Evolutionary conservation across 78 protist species (phyloP), one percentile per base, ranked within the genome.

Genomic region (Salpingoeca rosetta): DNA sequence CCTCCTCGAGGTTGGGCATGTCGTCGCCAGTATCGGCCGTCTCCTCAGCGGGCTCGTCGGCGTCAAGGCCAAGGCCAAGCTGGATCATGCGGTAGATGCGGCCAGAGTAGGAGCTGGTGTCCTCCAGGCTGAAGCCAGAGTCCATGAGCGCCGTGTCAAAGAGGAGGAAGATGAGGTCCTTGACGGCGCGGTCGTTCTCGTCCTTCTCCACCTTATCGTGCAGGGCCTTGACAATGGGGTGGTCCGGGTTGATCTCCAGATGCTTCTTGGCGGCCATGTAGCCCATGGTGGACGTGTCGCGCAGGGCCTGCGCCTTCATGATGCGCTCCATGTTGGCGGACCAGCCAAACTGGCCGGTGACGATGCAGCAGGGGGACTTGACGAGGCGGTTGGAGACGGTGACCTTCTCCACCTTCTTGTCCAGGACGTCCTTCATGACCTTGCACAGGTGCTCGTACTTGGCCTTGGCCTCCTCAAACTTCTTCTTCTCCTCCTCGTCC

Each of bases 231-330:
- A 99, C 87, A 90, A 98, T 97, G 65, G 96, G 86, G 93, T 98
- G 94, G 82, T 89, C 89, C 81, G 99, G 98, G 94, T 98, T 97
- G 93, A 99, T 84, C 94, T 97, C 99, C 86, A 98, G 51, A 36
- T 97, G 96, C 95, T 97, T 98, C 94, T 96, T 95, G 51, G 94
- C 82, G 39, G 91, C 85, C 99, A 97, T 98, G 96, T 95, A 95
- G 74, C 95, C 79, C 36, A 96, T 87, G 97, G 96, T 95, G 88
- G 96, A 85, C 72, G 82, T 40, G 91, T 99, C 99, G 83, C 98
- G 96, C 39, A 97, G 96, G 22, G 99, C 99, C 94, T 98, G 99
- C 38, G 98, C 97, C 94, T 96, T 96, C 99, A 99, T 97, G 97
- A 99, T 96, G 84, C 98, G 92, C 94, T 96, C 98, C 99, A 98